A percentile compares a stretch with the other conserved stretches of the same genome.
Conservation (phyloP, 371 early-diverging fungal genomes). For the Mucor plumbeus region DNA sequence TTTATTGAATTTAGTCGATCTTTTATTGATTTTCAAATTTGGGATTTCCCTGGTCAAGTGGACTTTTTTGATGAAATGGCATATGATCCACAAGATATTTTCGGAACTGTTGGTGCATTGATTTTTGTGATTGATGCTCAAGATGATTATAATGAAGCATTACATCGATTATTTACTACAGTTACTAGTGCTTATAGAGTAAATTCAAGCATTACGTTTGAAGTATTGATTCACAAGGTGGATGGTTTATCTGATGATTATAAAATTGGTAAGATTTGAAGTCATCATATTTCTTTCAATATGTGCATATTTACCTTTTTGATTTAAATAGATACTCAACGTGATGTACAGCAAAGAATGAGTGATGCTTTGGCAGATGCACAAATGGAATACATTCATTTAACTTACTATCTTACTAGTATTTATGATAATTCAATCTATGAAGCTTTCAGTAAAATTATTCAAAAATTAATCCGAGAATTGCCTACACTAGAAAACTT, state of each 20-base stretch:
- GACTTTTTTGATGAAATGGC: constrained; percentile 79
- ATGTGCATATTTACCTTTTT: background rate
- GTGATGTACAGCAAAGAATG: constrained; percentile 91
- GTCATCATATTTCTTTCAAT: no score
- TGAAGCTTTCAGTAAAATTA: constrained; percentile 94
- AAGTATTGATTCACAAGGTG: constrained; percentile 95
- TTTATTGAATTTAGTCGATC: constrained; percentile 53
- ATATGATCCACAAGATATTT: constrained; percentile 75
- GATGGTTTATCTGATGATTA: constrained; percentile 95
- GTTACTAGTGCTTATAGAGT: constrained; percentile 79
- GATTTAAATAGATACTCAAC: constrained; percentile 75
- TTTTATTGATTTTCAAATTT: constrained; percentile 88
- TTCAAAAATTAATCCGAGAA: constrained; percentile 90
- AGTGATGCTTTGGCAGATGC: constrained; percentile 86
- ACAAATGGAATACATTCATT: constrained; percentile 77
- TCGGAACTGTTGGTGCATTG: constrained; percentile 78
- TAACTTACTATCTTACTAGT: constrained; percentile 89
- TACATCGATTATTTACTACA: constrained; percentile 76
- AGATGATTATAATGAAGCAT: constrained; percentile 87
- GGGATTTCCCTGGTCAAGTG: constrained; percentile 94
- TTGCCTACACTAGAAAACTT: constrained; percentile 90
- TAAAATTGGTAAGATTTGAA: constrained; percentile 71
- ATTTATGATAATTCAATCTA: constrained; percentile 95
- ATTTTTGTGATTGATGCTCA: constrained; percentile 96
- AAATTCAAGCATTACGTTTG: constrained; percentile 86